A percentile compares a stretch with the other conserved stretches of the same genome.
phyloP scores from a whole-genome alignment of 768 basidiomycete genomes.

The Boletus fagicola region DNA sequence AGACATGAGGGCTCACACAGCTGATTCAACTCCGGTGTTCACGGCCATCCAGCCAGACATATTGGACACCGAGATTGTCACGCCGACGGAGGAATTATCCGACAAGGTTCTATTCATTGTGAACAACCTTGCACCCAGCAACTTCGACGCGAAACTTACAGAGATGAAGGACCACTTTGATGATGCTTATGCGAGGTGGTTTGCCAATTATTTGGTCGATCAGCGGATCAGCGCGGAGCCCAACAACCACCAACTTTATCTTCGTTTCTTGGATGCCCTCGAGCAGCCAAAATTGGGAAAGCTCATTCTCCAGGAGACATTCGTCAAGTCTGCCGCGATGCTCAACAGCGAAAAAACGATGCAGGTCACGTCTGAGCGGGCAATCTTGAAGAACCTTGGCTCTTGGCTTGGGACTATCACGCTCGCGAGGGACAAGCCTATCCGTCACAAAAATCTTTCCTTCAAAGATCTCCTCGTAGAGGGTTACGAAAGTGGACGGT shows the following conservation, averaged over 20 bases:
- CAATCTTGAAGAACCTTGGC: constrained; percentile 88
- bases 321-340: constrained; percentile 78
- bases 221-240: constrained; percentile 94
- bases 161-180: constrained; percentile 88
- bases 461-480: constrained; percentile 98
- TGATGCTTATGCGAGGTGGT: constrained; percentile 87
- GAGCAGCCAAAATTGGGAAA: constrained; percentile 63
- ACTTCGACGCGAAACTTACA: constrained; percentile 81
- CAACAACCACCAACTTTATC: constrained; percentile 94
- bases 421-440: constrained; percentile 86
- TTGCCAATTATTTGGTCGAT: constrained; percentile 96
- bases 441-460: constrained; percentile 89
- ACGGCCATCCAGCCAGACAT: constrained; percentile 73
- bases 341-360: constrained; percentile 92
- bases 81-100: constrained; percentile 82
- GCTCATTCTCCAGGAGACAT: constrained; percentile 91
- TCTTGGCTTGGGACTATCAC: constrained; percentile 95
- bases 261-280: constrained; percentile 87
- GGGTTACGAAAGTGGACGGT: constrained; percentile 87
- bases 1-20: constrained; percentile 37
- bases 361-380: constrained; percentile 80
- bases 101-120: constrained; percentile 97
- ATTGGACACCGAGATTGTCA: constrained; percentile 56
- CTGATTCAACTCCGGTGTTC: constrained; percentile 60
- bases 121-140: constrained; percentile 94